Conservation (phyloP, 106 monocot genomes). For the Narthecium ossifragum region DNA sequence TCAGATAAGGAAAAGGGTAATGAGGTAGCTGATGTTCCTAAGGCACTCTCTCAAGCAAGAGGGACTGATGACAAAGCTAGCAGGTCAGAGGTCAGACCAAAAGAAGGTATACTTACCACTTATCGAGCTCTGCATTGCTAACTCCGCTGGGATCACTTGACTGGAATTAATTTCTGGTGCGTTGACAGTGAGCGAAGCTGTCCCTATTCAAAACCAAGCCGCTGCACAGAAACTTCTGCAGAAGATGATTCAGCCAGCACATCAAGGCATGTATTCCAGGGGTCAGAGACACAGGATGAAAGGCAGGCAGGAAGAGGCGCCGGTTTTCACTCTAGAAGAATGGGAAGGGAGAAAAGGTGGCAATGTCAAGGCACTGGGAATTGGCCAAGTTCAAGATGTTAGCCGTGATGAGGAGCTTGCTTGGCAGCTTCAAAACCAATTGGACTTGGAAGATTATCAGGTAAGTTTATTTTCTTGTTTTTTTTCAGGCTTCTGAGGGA, state of each 20-base stretch:
- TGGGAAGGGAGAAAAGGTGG: conserved; percentile 81
- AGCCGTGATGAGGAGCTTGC: conserved; percentile 88
- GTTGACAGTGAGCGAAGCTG: conserved; percentile 58
- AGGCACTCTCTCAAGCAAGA: conserved; percentile 9
- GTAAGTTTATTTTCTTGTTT: conserved; percentile 22
- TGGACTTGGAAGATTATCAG: conserved; percentile 77
- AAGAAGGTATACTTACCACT: conserved; percentile 63
- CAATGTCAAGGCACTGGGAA: conserved; percentile 9
- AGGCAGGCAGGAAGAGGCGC: conserved; percentile 55
- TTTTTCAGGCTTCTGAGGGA: too few relatives aligned
- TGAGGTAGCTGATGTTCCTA: conserved; percentile 2
- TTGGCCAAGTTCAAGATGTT: conserved; percentile 27
- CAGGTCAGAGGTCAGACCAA: conserved; percentile 53
- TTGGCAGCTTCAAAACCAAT: conserved; percentile 65
- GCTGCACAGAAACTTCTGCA: conserved; percentile 91
- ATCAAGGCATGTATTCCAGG: conserved; percentile 29
- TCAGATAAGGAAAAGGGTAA: not conserved
- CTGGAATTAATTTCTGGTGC: not conserved
- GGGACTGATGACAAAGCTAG: conserved; percentile 27
- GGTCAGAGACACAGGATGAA: conserved; percentile 46
- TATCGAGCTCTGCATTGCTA: not conserved
- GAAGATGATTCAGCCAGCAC: conserved; percentile 58
- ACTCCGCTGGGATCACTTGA: not conserved
- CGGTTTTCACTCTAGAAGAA: conserved; percentile 90
- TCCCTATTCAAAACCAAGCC: conserved; percentile 97